Base-by-base conservation (phyloP, 371 early-diverging fungal genomes). In the Mortierella sp. region DNA sequence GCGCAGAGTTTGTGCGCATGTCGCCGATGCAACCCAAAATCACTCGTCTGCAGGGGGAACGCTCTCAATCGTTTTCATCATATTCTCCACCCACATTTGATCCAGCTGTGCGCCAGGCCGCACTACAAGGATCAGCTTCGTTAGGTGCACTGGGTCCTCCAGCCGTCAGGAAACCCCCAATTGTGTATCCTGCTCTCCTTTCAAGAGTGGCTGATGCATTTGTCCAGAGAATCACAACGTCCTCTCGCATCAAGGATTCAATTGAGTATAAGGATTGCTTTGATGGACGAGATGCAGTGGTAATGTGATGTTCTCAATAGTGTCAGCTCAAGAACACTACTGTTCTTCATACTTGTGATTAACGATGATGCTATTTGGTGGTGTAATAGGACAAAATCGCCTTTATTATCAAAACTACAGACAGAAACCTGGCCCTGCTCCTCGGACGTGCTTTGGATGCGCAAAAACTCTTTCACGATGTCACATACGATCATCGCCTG, bases 391-490 rank as follows among this genome's bases (percentile, higher is more conserved):
- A 93, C 64, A 88, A 86, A 59, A 71, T 95, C 29, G 81, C 83
- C 1, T 79, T 66, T 10, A 86, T 95, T 29, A 92, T 95, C 71
- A 85, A 88, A 62, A 90, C 95, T 0, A 88, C 84, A 3, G 96
- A 96, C 71, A 87, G 97, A 49, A 94, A 95, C 58, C 69, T 95
- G 52, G 93, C 95, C 1, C 74, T 96, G 5, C 79, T 94, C 2
- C 78, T 94, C 12, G 96, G 96, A 3, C 86, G 96, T n/a, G 90
- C 94, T 10, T 74, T 96, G 66, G 95, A 93, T 71, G 85, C 91
- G 12, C 96, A 96, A 76, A 87, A 85, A 50, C 89, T 95, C 64
- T 94, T 96, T 70, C 92, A 94, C 65, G 95, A 96, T 80, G 95
- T 95, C 24, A 90, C 88, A 16, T 95, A 92, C 67, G 90, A 89